phyloP scores from a whole-genome alignment of 768 basidiomycete genomes.

The Rhizopogon vinicolor region DNA sequence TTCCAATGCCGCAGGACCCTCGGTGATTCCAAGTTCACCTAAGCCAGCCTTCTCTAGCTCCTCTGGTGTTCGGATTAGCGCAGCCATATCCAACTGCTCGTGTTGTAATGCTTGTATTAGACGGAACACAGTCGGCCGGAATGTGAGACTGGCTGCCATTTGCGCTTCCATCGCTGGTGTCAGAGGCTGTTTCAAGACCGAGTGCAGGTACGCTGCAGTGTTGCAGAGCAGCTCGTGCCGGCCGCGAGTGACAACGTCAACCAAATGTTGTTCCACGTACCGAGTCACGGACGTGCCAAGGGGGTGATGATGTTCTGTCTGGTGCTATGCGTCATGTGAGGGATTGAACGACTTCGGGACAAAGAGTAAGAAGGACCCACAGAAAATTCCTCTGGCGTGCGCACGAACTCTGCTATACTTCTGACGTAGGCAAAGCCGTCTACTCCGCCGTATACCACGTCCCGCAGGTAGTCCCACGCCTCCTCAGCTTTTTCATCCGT shows the following conservation, averaged over 20 bases:
- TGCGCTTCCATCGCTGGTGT: not conserved
- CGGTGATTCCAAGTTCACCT: conserved; percentile 16
- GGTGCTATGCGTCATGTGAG: not conserved
- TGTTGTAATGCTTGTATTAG: conserved; percentile 6
- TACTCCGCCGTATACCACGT: conserved; percentile 76
- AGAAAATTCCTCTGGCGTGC: conserved; percentile 15
- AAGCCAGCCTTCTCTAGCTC: conserved; percentile 29
- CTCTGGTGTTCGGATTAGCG: conserved; percentile 35
- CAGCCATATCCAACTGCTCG: conserved; percentile 36
- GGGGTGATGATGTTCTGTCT: not conserved
- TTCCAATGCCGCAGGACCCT: conserved; percentile 46
- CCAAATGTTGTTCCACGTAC: conserved; percentile 36
- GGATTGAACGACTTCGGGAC: not conserved
- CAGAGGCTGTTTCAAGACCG: not conserved
- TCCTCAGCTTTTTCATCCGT: conserved; percentile 41
- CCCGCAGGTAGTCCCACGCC: conserved; percentile 62
- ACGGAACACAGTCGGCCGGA: not conserved
- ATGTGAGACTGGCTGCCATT: not conserved
- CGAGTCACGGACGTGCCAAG: conserved; percentile 32
- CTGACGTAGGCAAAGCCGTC: conserved; percentile 74
- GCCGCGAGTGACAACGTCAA: conserved; percentile 37
- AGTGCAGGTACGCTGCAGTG: not conserved
- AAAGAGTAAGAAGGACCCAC: not conserved
- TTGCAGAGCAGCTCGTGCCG: conserved; percentile 22
- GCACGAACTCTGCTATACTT: conserved; percentile 71